phyloP scores from a whole-genome alignment of 1,284 basidiomycete genomes.

The Omphalotus olearius region DNA sequence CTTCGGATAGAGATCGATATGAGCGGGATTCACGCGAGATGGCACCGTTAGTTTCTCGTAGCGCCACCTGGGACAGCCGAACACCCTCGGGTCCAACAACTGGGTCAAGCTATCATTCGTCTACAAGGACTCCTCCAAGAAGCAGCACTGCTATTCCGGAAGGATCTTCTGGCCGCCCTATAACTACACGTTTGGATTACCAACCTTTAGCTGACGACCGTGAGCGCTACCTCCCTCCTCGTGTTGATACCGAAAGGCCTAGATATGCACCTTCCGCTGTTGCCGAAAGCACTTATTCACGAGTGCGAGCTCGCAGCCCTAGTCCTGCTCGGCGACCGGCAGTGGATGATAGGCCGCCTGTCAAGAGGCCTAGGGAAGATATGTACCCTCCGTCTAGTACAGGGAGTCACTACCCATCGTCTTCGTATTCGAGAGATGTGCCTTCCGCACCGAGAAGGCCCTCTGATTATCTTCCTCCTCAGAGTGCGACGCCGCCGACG shows the following conservation, averaged over 20 bases:
- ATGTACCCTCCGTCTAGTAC: slow-evolving; percentile 1
- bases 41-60: slow-evolving; percentile 14
- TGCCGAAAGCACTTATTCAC: neutral
- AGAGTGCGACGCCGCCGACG: neutral
- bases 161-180: no score
- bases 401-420: neutral
- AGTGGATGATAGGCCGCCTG: slow-evolving; percentile 2
- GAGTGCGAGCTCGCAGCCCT: slow-evolving; percentile 5
- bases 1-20: slow-evolving; percentile 29
- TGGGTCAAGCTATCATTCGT: no score
- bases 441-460: neutral
- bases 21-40: slow-evolving; percentile 26
- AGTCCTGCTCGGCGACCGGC: neutral
- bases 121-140: no score
- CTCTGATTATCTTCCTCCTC: slow-evolving; percentile 4
- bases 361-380: slow-evolving; percentile 4
- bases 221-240: slow-evolving; percentile 1
- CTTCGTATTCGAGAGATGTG: neutral
- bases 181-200: neutral
- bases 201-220: slow-evolving; percentile 10
- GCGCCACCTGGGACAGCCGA: slow-evolving; percentile 28
- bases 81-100: slow-evolving; percentile 6
- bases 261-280: neutral
- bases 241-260: neutral
- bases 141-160: no score